Base-by-base conservation (phyloP, 2,329 filamentous ascomycete genomes). In the Nigrograna mackinnonii region DNA sequence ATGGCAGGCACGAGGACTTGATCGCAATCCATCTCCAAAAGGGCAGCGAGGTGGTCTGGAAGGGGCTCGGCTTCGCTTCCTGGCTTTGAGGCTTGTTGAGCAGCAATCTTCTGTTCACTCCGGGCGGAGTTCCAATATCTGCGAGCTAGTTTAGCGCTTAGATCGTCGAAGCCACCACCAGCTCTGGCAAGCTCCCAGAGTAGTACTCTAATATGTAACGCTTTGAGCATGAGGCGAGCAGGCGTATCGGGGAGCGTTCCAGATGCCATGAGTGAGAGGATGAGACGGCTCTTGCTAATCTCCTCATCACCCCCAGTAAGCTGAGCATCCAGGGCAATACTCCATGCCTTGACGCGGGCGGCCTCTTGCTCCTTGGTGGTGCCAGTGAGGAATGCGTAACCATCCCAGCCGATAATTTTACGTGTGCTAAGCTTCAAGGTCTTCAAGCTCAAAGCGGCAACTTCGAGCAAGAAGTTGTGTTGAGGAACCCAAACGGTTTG, bases 401-500 rank as follows among this genome's bases (percentile, higher is more conserved):
- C 77, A 20, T 86, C 80, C 53, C 84, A 79, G 28, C 92, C 91
- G 48, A 96, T 82, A 0, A 88, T 67, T 52, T 90, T 91, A 34
- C 89, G 83, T 39, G 90, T 66, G 55, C 88, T 88, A 38, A 95
- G 85, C 68, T 95, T 95, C 42, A 87, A 69, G 41, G 85, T 89
- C 74, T 96, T 94, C 31, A 90, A 75, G 5, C 84, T 77, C 18
- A 96, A 78, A 3, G 91, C 91, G 13, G 88, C 84, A 41, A 89
- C 86, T 67, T 96, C 92, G 3, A 95, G 82, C 53, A 92, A 79
- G 65, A 95, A 91, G 54, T 86, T 89, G 66, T 95, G 89, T 16
- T 86, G 83, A 9, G 92, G 92, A 12, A 96, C 88, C 82, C 91
- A 95, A 18, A 96, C 89, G 4, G 87, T 92, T 69, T 96, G 91